These are phyloP conservation scores for Rhynchospora pubera DNA, from an alignment of 176 grass and related monocot genomes.

Conservation along the genomic window DNA sequence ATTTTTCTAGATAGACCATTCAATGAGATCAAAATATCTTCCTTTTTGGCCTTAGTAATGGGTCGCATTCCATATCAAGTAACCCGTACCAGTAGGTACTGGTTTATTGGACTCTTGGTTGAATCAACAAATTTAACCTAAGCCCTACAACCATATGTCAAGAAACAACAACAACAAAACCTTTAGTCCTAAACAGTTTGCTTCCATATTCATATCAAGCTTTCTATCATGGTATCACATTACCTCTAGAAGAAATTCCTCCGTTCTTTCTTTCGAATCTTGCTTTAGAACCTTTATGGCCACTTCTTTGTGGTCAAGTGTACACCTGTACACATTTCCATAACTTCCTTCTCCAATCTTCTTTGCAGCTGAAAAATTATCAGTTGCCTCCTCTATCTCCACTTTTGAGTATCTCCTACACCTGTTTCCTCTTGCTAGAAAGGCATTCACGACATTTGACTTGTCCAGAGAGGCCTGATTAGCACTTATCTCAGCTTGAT, in stretches of 20 bases:
- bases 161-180: neutral
- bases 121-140: neutral
- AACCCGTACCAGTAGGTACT: neutral
- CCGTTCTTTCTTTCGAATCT: conserved; percentile 58
- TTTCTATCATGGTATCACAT: neutral
- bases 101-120: neutral
- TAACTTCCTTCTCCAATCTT: conserved; percentile 94
- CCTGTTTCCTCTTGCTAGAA: conserved; percentile 48
- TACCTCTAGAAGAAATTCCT: conserved; percentile 93
- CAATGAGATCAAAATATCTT: neutral
- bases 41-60: neutral
- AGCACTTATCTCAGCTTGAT: conserved; percentile 38
- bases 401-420: conserved; percentile 70
- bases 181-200: neutral
- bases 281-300: conserved; percentile 86
- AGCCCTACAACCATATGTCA: too few species aligned
- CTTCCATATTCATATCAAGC: neutral
- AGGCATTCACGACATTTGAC: conserved; percentile 39
- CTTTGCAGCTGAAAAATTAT: conserved; percentile 79
- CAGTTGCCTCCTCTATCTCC: conserved; percentile 86
- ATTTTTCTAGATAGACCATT: neutral
- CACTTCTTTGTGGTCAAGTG: conserved; percentile 86
- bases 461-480: conserved; percentile 33
- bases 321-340: conserved; percentile 87
- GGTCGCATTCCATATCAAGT: neutral